phyloP scores from a whole-genome alignment of 805 yeast species.

The Candida tallmaniae region DNA sequence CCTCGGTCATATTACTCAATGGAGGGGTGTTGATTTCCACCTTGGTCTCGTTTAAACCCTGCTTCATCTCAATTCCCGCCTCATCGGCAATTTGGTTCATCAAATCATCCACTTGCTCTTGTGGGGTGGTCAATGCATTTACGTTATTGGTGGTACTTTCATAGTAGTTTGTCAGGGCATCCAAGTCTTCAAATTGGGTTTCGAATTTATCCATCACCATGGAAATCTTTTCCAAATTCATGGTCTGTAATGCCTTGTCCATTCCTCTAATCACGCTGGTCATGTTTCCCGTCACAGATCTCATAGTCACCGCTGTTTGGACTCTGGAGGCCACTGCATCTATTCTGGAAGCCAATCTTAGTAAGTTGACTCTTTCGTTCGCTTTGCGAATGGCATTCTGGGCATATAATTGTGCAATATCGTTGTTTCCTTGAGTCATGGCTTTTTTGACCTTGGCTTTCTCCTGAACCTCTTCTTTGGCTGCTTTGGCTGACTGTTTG shows the following conservation, averaged over 20 bases:
- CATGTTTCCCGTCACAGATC: constrained; percentile 92
- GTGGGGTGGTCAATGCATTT: constrained; percentile 87
- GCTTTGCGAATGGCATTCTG: constrained; percentile 92
- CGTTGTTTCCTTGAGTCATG: constrained; percentile 76
- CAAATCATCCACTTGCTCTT: constrained; percentile 88
- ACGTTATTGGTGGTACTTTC: constrained; percentile 86
- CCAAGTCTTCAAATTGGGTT: constrained; percentile 91
- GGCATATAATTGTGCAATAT: constrained; percentile 90
- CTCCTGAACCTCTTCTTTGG: constrained; percentile 84
- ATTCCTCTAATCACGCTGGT: constrained; percentile 87
- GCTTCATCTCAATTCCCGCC: constrained; percentile 91
- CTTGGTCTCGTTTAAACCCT: constrained; percentile 67
- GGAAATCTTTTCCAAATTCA: constrained; percentile 92
- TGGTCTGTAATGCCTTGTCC: constrained; percentile 93
- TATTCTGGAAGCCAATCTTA: constrained; percentile 80
- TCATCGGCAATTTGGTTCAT: constrained; percentile 95
- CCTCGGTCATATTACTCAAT: constrained; percentile 44
- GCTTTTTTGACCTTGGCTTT: constrained; percentile 89
- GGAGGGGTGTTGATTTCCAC: constrained; percentile 43
- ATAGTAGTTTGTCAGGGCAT: constrained; percentile 88
- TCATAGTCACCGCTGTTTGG: constrained; percentile 97
- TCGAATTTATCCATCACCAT: constrained; percentile 97
- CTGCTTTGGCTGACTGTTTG: constrained; percentile 85
- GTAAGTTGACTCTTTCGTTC: constrained; percentile 76
- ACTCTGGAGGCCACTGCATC: constrained; percentile 96